These are phyloP conservation scores for Vitis hybrid DNA, from an alignment of 177 flowering plant species.

Conservation along the genomic window DNA sequence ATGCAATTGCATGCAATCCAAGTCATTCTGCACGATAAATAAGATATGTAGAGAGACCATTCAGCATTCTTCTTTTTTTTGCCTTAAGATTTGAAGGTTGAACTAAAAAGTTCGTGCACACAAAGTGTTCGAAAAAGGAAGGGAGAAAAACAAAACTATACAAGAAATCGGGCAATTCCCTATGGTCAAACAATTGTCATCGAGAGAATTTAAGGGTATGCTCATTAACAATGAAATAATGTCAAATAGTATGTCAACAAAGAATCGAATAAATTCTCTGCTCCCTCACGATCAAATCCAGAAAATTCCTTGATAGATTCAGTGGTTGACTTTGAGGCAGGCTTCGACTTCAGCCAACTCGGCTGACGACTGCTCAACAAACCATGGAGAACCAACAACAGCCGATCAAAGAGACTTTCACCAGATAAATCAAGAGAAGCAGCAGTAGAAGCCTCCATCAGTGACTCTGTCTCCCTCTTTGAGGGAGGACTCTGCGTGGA, in stretches of 20 bases:
- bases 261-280: conserved; percentile 60
- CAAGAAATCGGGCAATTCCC: too few relatives aligned
- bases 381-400: conserved; percentile 80
- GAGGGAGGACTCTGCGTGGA: conserved; percentile 28
- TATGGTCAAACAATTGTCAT: too few relatives aligned
- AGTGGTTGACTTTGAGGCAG: conserved; percentile 39
- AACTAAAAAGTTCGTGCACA: too few relatives aligned
- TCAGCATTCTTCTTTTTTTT: too few relatives aligned
- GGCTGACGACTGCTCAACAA: conserved; percentile 76
- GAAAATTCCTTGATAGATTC: conserved; percentile 53
- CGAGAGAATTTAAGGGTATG: too few relatives aligned
- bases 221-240: too few relatives aligned
- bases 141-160: too few relatives aligned
- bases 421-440: conserved; percentile 40
- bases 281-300: conserved; percentile 65
- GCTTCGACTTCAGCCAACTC: conserved; percentile 73
- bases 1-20: conserved; percentile 87
- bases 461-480: conserved; percentile 47
- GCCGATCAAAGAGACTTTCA: conserved; percentile 72
- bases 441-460: conserved; percentile 35
- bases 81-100: too few relatives aligned
- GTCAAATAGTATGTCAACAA: not conserved
- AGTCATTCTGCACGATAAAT: conserved; percentile 53
- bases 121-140: too few relatives aligned
- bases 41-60: too few relatives aligned